phyloP scores from a whole-genome alignment of 176 grass and related monocot genomes.

The Carex kokanica region DNA sequence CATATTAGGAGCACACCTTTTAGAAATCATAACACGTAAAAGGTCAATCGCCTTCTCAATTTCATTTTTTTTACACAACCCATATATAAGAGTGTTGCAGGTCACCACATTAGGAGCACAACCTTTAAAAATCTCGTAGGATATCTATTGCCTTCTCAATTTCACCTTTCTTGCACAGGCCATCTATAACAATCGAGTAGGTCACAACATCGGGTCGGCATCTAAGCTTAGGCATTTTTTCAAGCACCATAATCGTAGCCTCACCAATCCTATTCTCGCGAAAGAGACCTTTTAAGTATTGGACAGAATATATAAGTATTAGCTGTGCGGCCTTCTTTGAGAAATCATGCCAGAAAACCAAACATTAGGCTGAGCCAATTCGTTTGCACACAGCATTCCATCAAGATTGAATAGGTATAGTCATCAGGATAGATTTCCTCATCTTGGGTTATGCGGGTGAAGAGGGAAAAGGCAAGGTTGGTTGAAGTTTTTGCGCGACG shows the following conservation, averaged over 20 bases:
- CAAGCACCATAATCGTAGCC: not conserved
- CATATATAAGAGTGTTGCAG: not conserved
- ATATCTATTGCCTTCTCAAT: not conserved
- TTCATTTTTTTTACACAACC: not conserved
- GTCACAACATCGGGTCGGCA: not conserved
- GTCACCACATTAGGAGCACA: not conserved
- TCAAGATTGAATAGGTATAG: not conserved
- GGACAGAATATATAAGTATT: not conserved
- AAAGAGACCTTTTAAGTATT: conserved; percentile 6
- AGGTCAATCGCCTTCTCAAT: not conserved
- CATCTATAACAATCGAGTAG: not conserved
- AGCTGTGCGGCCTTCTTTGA: not conserved
- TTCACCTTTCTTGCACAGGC: conserved; percentile 8
- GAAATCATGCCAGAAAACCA: not conserved
- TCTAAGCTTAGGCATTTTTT: conserved; percentile 10
- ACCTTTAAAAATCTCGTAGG: no score
- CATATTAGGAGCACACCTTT: not conserved
- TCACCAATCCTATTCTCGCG: not conserved
- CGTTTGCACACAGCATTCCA: not conserved
- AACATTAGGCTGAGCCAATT: not conserved
- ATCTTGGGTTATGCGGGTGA: not conserved
- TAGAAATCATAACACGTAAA: not conserved
- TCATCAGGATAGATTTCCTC: not conserved
- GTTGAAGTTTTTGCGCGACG: not conserved
- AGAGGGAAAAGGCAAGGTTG: not conserved